Evolutionary conservation across 2,329 filamentous ascomycete genomes (phyloP).

Genomic region (Ophiostoma montium): DNA sequence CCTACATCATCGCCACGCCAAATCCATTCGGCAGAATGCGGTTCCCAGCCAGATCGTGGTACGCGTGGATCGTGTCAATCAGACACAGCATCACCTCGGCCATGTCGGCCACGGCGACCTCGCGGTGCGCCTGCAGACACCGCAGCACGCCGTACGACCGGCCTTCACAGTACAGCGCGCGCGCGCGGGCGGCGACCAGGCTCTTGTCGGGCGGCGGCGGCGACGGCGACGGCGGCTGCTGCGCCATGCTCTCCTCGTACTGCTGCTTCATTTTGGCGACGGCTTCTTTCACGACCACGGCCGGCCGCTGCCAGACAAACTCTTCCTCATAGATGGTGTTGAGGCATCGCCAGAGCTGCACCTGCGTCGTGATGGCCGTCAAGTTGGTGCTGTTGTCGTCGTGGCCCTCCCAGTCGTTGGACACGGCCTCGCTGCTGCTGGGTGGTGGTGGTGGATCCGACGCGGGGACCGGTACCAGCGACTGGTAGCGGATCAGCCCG

Average conservation of each 20-base stretch:
- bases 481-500: slow-evolving; percentile 8
- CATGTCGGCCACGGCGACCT: not conserved
- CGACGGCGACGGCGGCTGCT: not conserved
- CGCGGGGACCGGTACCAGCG: slow-evolving; percentile 5
- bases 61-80: slow-evolving; percentile 8
- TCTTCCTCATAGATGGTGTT: slow-evolving; percentile 8
- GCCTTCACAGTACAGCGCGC: slow-evolving; percentile 10
- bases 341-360: slow-evolving; percentile 3
- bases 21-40: slow-evolving; percentile 11
- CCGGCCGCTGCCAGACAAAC: not conserved
- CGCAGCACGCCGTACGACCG: slow-evolving; percentile 4
- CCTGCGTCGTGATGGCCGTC: slow-evolving; percentile 7
- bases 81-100: slow-evolving; percentile 6
- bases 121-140: not conserved
- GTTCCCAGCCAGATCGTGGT: slow-evolving; percentile 7
- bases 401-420: not conserved
- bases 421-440: not conserved
- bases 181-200: slow-evolving; percentile 5
- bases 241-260: slow-evolving; percentile 1
- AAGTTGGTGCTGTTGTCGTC: not conserved
- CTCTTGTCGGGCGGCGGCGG: not conserved
- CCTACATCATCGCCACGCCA: slow-evolving; percentile 10
- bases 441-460: not conserved
- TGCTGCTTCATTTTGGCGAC: slow-evolving; percentile 3
- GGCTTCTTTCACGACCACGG: not conserved